Base-by-base conservation (phyloP, 305 asterid genomes). In the Fraxinus latifolia region DNA sequence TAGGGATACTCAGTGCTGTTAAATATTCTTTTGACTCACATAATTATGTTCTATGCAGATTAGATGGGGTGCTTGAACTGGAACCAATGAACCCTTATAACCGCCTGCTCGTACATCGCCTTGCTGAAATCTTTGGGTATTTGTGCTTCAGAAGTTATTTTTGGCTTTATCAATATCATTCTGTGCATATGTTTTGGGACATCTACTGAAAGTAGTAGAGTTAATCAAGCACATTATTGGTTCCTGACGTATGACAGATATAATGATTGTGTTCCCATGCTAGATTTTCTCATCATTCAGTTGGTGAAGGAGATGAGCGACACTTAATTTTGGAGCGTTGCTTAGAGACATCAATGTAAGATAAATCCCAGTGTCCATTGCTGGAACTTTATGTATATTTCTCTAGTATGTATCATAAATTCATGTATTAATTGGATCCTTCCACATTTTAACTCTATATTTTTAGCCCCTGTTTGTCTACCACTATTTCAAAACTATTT, bases 81-180 rank as follows among this genome's bases (percentile, higher is more conserved):
- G 92, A 90, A 86, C 98, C 97, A 29, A 93, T 89, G 94, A 90
- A 90, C 87, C 81, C 97, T 36, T 95, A 95, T 87, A 81, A 83
- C 80, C 98, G 98, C 78, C 89, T 93, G 85, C 92, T 95, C 31
- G 77, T 91, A 55, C 98, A 95, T 87, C 98, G 96, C 76, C 97
- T 95, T 88, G 97, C 98, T 82, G 97, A 95, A 74, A 90, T 95
- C 82, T 95, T 92, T 70, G 98, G 98, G 98, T 94, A 87, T 42
- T 76, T 82, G 23, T 82, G 31, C 39, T 81, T 62, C 32, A 36
- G n/a, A 47, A 47, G 15, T 50, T 67, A 34, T 81, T 39, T 62
- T 34, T 2, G 76, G 7, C 36, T 70, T 34, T 23, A 39, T 68
- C 53, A 32, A 62, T 79, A 21, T 76, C 75, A 37, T 47, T 76